Percentiles rank a stretch among this genome's conserved stretches.
phyloP scores from a whole-genome alignment of 2,329 filamentous ascomycete species.

The Ascocoryne sarcoides region DNA sequence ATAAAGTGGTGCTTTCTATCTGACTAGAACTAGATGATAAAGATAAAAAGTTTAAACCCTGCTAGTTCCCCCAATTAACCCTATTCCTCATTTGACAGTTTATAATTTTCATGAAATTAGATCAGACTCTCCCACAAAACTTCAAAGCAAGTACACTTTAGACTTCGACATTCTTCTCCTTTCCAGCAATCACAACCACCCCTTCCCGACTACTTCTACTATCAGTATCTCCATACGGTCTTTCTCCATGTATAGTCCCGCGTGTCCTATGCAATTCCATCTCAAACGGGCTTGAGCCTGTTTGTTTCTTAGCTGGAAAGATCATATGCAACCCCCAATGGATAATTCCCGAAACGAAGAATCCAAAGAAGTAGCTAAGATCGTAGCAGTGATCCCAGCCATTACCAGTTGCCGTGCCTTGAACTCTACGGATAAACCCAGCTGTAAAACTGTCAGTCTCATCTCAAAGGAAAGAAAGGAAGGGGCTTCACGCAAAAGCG shows the following conservation, averaged over 20 bases:
- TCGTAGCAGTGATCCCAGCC: conserved; percentile 29
- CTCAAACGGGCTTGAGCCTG: conserved; percentile 22
- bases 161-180: background rate
- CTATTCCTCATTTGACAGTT: too few relatives aligned
- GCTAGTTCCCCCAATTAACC: too few relatives aligned
- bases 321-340: conserved; percentile 18
- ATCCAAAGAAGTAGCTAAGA: conserved; percentile 27
- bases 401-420: conserved; percentile 11
- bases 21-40: too few relatives aligned
- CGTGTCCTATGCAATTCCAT: conserved; percentile 18
- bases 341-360: conserved; percentile 18
- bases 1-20: too few relatives aligned
- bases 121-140: too few relatives aligned
- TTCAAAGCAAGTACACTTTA: too few relatives aligned
- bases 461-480: background rate
- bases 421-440: conserved; percentile 23
- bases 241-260: background rate
- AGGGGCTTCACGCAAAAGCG: conserved; percentile 24
- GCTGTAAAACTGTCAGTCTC: conserved; percentile 8
- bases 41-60: too few relatives aligned
- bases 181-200: background rate
- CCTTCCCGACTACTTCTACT: background rate
- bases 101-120: too few relatives aligned
- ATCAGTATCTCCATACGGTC: background rate
- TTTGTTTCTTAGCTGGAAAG: conserved; percentile 23